Evolutionary conservation across 2,329 filamentous ascomycete genomes (phyloP), one percentile per base, ranked within the genome.

Genomic region (Fusarium chuoi): DNA sequence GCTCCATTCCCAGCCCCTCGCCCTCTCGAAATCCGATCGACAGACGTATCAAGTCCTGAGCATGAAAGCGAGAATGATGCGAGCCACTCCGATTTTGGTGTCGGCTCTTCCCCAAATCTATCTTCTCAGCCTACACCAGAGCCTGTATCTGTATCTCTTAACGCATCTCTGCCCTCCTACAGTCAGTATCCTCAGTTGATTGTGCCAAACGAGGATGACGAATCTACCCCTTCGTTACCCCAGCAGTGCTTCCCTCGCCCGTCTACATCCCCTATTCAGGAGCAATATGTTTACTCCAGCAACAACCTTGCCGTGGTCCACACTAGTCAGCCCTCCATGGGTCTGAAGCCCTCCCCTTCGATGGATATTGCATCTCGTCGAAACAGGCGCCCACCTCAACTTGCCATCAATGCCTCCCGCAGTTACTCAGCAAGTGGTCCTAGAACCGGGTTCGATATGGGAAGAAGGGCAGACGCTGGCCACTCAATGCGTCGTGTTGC

Each of bases 341-440:
- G n/a, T 18, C 82, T 88, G 76, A 86, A 84, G 74, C 88, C 87
- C 3, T 84, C 87, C 0, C 85, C 87, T 15, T 84, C 85, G 0
- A 83, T 87, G 62, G 88, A 89, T 73, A 87, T 90, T 68, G 88
- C 88, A 22, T 85, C 85, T 24, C 85, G 89, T 51, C 84, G 89
- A 62, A 85, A 87, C 59, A 84, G 79, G 52, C 81, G 82, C 8
- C 81, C 82, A 15, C 79, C 87, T 35, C 84, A 86, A 36, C 81
- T 89, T n/a, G 83, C 85, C 35, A 83, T 87, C 45, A 81, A 81
- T 15, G 83, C 85, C 14, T 79, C 86, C 26, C 84, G 86, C 58
- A 85, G 82, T 71, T 84, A 82, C 45, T 84, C 86, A 0, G 83
- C 73, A 7, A 80, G 77, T 33, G 82, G 82, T 7, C 84, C 87